These are phyloP conservation scores for Chaetomium sp. DNA, from an alignment of 2,329 filamentous ascomycete species.

Conservation along the genomic window DNA sequence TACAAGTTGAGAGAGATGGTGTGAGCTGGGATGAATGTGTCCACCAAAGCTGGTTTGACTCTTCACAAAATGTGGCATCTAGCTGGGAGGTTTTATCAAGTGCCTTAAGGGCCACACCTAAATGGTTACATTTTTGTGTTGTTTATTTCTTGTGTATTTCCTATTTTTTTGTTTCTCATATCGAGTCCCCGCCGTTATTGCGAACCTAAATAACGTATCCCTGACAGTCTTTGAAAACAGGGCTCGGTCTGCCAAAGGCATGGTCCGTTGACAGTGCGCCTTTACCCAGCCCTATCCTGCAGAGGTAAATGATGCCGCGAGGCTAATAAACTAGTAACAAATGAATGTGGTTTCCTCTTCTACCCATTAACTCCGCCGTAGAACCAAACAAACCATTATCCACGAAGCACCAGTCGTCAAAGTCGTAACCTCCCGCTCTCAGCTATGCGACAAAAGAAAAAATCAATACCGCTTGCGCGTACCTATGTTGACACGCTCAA, in stretches of 20 bases:
- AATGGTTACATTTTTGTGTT: background rate
- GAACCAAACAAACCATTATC: constrained; percentile 6
- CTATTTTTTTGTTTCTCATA: background rate
- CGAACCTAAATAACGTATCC: background rate
- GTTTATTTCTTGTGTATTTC: background rate
- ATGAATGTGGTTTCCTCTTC: constrained; percentile 8
- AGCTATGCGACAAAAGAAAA: constrained; percentile 4
- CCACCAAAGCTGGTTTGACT: background rate
- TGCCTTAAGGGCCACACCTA: too few relatives aligned
- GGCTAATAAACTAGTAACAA: constrained; percentile 13
- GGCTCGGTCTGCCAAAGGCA: too few relatives aligned
- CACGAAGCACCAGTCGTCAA: background rate
- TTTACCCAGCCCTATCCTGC: constrained; percentile 12
- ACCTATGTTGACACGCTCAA: background rate
- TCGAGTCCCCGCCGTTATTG: background rate
- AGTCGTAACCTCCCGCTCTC: constrained; percentile 10
- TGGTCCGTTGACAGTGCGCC: background rate
- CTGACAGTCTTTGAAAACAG: background rate
- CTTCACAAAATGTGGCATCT: background rate
- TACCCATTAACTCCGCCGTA: background rate
- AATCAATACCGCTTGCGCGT: constrained; percentile 20
- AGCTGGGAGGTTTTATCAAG: background rate
- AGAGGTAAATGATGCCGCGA: constrained; percentile 10
- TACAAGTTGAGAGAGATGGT: background rate
- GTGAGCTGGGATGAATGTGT: background rate